Percentiles rank a stretch among this genome's conserved stretches.
phyloP scores from a whole-genome alignment of 2,329 filamentous ascomycete species.

The Pseudogymnoascus sp. region DNA sequence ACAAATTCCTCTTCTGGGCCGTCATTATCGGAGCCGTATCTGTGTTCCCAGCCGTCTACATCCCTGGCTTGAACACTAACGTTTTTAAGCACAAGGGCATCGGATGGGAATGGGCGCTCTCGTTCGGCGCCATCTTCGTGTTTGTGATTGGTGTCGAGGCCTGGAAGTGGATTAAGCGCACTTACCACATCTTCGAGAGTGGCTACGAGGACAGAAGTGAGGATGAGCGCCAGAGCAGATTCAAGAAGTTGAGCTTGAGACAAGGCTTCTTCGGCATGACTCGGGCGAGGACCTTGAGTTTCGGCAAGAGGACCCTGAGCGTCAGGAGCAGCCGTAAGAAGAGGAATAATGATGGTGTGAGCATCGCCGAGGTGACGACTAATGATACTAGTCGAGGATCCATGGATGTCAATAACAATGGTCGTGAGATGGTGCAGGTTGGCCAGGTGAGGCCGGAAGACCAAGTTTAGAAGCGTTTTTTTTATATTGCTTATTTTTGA shows the following conservation, averaged over 20 bases:
- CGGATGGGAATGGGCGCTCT: conserved; percentile 56
- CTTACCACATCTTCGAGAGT: conserved; percentile 22
- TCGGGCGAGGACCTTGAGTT: conserved; percentile 19
- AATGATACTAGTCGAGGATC: neutral
- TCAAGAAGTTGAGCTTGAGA: conserved; percentile 20
- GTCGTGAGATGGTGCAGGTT: conserved; percentile 1
- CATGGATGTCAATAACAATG: neutral
- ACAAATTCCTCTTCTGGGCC: conserved; percentile 52
- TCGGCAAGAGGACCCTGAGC: neutral
- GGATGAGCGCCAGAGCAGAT: conserved; percentile 6
- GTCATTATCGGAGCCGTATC: conserved; percentile 45
- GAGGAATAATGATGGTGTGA: neutral
- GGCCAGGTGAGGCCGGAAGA: neutral
- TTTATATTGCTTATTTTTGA: neutral
- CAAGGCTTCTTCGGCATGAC: conserved; percentile 29
- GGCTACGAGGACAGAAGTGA: conserved; percentile 20
- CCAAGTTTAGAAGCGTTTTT: neutral
- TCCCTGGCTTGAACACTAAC: conserved; percentile 53
- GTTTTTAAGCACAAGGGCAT: conserved; percentile 57
- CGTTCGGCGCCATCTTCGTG: conserved; percentile 46
- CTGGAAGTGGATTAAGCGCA: conserved; percentile 55
- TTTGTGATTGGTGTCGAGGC: conserved; percentile 53
- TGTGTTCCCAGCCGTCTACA: conserved; percentile 52
- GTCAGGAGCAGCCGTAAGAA: neutral
- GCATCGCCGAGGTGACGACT: neutral